A percentile compares a stretch with the other conserved stretches of the same genome.
Evolutionary conservation across 2,329 filamentous ascomycete genomes (phyloP).

Genomic region (Clarireedia paspali): DNA sequence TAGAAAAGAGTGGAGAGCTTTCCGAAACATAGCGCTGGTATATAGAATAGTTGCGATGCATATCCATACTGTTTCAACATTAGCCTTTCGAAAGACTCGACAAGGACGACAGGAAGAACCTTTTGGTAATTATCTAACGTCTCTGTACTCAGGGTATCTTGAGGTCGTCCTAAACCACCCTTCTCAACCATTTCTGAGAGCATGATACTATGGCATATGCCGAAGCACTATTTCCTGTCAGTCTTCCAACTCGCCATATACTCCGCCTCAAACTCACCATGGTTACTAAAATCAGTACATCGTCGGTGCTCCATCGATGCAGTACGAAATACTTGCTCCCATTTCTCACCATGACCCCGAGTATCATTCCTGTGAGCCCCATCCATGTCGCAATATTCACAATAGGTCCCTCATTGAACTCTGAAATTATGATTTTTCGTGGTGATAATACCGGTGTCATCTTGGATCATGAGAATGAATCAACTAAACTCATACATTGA

Average conservation of each 20-base stretch:
- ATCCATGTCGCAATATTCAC: slow-evolving; percentile 33
- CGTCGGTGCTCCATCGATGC: slow-evolving; percentile 12
- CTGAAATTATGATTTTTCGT: slow-evolving; percentile 30
- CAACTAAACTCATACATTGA: not conserved
- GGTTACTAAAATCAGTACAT: slow-evolving; percentile 11
- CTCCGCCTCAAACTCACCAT: slow-evolving; percentile 15
- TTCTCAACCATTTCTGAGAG: slow-evolving; percentile 15
- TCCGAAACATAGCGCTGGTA: slow-evolving; percentile 21
- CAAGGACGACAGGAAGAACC: slow-evolving; percentile 3
- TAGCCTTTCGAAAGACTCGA: not conserved
- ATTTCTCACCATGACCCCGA: slow-evolving; percentile 31
- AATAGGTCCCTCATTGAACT: slow-evolving; percentile 32
- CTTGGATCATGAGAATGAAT: not conserved
- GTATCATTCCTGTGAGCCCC: slow-evolving; percentile 31
- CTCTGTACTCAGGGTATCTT: slow-evolving; percentile 9
- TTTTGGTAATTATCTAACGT: slow-evolving; percentile 14
- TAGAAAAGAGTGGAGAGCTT: slow-evolving; percentile 20
- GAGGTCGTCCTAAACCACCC: slow-evolving; percentile 13
- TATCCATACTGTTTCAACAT: slow-evolving; percentile 19
- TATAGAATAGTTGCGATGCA: slow-evolving; percentile 23
- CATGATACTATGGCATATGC: slow-evolving; percentile 6
- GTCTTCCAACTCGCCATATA: slow-evolving; percentile 1
- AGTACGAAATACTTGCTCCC: slow-evolving; percentile 20
- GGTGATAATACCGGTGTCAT: not conserved
- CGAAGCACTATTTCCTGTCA: not conserved